Conservation (phyloP, 169 alveolate genomes). For the Cryptosporidium ubiquitum region DNA sequence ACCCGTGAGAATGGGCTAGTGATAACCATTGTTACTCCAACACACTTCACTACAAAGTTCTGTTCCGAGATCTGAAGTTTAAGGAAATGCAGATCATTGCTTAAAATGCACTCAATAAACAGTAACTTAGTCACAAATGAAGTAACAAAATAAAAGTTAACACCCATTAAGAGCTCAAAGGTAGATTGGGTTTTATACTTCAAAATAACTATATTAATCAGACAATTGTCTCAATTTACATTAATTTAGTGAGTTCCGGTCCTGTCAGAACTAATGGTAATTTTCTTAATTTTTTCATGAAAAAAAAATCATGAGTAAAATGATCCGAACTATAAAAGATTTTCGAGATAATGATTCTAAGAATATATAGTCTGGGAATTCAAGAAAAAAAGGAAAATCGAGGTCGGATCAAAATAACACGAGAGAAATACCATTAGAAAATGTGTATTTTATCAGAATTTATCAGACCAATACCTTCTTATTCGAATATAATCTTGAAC, state of each 20-base stretch:
- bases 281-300: neutral
- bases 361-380: neutral
- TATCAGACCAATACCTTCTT: neutral
- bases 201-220: neutral
- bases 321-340: neutral
- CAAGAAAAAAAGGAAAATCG: neutral
- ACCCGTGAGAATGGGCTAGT: neutral
- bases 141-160: neutral
- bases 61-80: neutral
- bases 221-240: neutral
- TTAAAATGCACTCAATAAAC: neutral
- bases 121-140: neutral
- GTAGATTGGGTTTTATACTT: neutral
- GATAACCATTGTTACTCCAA: neutral
- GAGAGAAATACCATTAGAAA: neutral
- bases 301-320: neutral
- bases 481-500: neutral
- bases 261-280: neutral
- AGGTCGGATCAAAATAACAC: neutral
- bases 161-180: neutral
- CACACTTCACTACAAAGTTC: neutral
- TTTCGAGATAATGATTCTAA: neutral
- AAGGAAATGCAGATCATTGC: neutral
- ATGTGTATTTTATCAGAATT: neutral
- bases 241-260: neutral